These are phyloP conservation scores for Eucalyptus shirleyi DNA, from an alignment of 345 rosid genomes.

Conservation along the genomic window DNA sequence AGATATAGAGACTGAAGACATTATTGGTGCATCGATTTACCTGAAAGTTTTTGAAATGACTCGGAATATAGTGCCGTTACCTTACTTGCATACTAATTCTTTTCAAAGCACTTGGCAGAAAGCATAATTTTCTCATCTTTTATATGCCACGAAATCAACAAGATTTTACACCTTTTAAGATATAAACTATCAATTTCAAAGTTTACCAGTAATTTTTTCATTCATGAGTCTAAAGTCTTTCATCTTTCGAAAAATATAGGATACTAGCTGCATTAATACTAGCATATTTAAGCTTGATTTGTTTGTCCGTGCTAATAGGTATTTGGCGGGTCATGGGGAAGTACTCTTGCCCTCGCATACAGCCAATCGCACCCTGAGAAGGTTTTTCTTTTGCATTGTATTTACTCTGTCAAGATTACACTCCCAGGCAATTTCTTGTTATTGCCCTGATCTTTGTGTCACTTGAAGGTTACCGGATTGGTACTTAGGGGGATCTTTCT, in stretches of 20 bases:
- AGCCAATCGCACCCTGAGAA: slow-evolving; percentile 82
- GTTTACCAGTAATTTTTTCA: not conserved
- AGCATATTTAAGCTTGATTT: not conserved
- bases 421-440: not conserved
- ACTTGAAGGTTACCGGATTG: slow-evolving; percentile 68
- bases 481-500: slow-evolving; percentile 90
- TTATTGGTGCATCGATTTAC: not conserved
- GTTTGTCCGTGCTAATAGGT: slow-evolving; percentile 29
- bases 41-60: not conserved
- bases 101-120: not conserved
- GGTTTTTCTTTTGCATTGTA: slow-evolving; percentile 15
- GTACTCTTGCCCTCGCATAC: slow-evolving; percentile 85
- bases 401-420: not conserved
- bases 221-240: not conserved
- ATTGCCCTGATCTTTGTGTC: not conserved
- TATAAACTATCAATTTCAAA: not conserved
- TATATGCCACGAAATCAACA: not conserved
- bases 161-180: not conserved
- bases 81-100: not conserved
- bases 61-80: not conserved
- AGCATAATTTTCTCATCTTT: not conserved
- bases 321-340: slow-evolving; percentile 99
- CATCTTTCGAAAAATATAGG: not conserved
- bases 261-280: not conserved
- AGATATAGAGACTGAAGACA: not conserved